Evolutionary conservation across 192 early-diverging fungal genomes (phyloP).

Genomic region (Coemansia sp.): DNA sequence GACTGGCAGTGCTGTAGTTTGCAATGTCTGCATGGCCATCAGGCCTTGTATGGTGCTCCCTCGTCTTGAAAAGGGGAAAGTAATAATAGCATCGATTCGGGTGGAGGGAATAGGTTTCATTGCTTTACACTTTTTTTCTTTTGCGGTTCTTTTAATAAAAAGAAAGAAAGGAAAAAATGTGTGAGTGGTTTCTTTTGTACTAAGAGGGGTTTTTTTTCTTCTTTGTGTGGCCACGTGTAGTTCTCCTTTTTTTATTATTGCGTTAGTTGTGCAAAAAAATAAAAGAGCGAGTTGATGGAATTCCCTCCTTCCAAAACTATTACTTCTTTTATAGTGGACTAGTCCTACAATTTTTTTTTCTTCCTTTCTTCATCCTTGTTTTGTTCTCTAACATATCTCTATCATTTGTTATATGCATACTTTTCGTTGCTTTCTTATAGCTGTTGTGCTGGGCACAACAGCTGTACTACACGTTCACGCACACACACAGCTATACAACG

Average conservation of each 20-base stretch:
- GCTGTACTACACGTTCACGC: constrained; percentile 8
- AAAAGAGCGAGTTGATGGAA: background rate
- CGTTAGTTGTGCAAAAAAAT: background rate
- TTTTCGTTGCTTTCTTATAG: background rate
- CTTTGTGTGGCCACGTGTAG: background rate
- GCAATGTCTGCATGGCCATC: constrained; percentile 45
- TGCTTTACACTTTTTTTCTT: background rate
- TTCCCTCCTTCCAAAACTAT: background rate
- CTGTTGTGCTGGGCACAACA: constrained; percentile 11
- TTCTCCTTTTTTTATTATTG: background rate
- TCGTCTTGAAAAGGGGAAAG: no score
- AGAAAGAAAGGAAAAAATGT: no score
- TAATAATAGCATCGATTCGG: no score
- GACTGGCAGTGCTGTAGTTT: constrained; percentile 66
- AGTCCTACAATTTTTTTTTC: background rate
- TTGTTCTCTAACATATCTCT: background rate
- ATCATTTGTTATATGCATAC: background rate
- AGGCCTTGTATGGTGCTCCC: constrained; percentile 7
- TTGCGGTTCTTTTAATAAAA: no score
- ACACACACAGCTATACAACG: constrained; percentile 29
- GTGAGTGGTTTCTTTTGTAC: no score
- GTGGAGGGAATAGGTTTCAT: no score
- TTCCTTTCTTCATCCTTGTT: background rate
- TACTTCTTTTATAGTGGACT: background rate
- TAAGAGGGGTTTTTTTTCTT: background rate